Evolutionary conservation across 805 yeast species (phyloP).

Genomic region (Lachancea sp.): DNA sequence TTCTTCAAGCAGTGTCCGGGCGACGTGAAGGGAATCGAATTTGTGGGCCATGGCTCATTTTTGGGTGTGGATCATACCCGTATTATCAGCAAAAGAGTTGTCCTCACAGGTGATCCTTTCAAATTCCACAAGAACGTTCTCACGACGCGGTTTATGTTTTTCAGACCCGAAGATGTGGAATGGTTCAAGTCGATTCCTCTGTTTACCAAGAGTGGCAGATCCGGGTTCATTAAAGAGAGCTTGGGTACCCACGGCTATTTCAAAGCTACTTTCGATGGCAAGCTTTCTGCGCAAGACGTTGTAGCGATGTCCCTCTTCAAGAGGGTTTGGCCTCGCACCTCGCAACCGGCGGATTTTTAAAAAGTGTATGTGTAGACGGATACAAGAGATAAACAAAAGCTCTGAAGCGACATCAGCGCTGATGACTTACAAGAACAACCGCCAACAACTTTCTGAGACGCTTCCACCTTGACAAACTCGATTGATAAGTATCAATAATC

Average conservation of each 20-base stretch:
- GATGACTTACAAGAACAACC: no score
- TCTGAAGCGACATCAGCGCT: no score
- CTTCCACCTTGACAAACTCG: no score
- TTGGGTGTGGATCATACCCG: conserved; percentile 80
- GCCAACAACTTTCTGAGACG: no score
- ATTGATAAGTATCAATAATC: no score
- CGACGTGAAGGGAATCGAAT: conserved; percentile 45
- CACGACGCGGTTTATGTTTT: conserved; percentile 95
- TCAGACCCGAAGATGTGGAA: conserved; percentile 79
- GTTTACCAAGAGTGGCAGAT: conserved; percentile 86
- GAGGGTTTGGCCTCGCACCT: conserved; percentile 77
- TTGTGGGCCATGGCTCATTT: conserved; percentile 88
- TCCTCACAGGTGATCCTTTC: conserved; percentile 90
- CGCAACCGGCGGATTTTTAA: conserved; percentile 4
- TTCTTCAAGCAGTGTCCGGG: conserved; percentile 58
- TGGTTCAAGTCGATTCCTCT: conserved; percentile 89
- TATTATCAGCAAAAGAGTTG: conserved; percentile 78
- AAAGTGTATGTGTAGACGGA: background rate
- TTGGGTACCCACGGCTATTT: conserved; percentile 98
- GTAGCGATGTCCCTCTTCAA: conserved; percentile 91
- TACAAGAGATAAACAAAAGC: background rate
- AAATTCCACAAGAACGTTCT: conserved; percentile 90
- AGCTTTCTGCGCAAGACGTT: conserved; percentile 83
- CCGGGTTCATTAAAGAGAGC: conserved; percentile 90
- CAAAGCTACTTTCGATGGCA: conserved; percentile 92